Evolutionary conservation across 495 filamentous ascomycete species (phyloP).

Genomic region (Polyplosphaeria fusca): DNA sequence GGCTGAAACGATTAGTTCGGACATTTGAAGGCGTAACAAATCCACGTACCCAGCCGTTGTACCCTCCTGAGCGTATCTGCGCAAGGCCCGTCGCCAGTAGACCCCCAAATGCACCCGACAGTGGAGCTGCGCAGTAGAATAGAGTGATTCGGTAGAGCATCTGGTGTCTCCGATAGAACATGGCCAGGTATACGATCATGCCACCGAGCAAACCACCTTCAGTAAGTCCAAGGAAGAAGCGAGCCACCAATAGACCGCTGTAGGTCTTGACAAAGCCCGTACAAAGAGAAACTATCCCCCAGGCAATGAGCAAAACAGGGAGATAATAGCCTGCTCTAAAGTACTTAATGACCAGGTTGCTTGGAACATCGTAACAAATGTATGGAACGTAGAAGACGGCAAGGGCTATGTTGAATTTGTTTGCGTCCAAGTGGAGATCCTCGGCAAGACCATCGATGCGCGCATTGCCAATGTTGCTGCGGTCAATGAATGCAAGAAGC

Average conservation of each 20-base stretch:
- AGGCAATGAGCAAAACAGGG: constrained; percentile 35
- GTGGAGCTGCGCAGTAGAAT: constrained; percentile 64
- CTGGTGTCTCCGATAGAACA: constrained; percentile 50
- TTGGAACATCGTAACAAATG: constrained; percentile 50
- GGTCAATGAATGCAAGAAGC: constrained; percentile 54
- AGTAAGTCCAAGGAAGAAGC: constrained; percentile 45
- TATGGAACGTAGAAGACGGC: constrained; percentile 53
- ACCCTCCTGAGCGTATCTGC: constrained; percentile 42
- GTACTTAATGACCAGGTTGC: constrained; percentile 44
- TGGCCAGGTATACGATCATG: constrained; percentile 50
- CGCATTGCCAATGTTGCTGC: constrained; percentile 52
- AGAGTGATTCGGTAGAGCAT: constrained; percentile 47
- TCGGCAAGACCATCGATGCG: constrained; percentile 46
- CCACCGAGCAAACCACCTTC: constrained; percentile 55
- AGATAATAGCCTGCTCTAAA: constrained; percentile 41
- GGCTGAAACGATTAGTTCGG: constrained; percentile 6
- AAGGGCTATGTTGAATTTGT: constrained; percentile 47
- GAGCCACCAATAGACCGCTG: constrained; percentile 41
- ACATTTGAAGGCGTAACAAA: constrained; percentile 1
- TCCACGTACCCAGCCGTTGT: constrained; percentile 43
- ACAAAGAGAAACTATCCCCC: constrained; percentile 55
- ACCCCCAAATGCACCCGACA: constrained; percentile 63
- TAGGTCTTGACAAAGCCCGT: constrained; percentile 50
- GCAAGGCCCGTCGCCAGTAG: constrained; percentile 55
- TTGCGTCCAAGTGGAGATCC: constrained; percentile 45